Conservation (phyloP, 257 asterid species). For the Anisodus acutangulus region DNA sequence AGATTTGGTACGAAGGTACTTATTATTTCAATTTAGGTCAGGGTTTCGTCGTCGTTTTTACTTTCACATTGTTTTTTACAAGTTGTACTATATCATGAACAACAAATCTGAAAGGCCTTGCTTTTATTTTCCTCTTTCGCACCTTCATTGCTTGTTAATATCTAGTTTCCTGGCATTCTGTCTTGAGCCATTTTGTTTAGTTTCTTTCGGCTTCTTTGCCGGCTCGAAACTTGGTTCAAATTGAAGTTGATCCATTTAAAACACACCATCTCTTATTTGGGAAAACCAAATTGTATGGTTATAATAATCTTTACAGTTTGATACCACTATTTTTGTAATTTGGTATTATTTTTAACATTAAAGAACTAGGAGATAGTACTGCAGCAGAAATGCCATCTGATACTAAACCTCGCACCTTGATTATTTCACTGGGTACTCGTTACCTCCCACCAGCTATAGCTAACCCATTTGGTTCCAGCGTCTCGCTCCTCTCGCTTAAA, state of each 20-base stretch:
- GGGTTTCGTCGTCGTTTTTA: not conserved
- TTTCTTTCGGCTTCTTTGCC: not conserved
- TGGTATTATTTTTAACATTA: not conserved
- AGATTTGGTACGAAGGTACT: not conserved
- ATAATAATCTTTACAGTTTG: not conserved
- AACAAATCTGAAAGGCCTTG: conserved; percentile 11
- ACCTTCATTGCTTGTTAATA: not conserved
- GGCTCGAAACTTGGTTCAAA: not conserved
- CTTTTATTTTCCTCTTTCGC: not conserved
- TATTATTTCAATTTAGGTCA: not conserved
- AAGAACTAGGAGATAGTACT: not conserved
- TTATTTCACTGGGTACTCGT: not conserved
- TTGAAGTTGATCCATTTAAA: not conserved
- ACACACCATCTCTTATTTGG: not conserved
- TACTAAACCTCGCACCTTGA: not conserved
- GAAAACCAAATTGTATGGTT: not conserved
- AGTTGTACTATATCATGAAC: not conserved
- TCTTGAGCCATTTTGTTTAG: not conserved
- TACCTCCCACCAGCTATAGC: not conserved
- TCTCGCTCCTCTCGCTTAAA: not conserved
- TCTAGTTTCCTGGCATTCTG: not conserved
- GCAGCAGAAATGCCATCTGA: not conserved
- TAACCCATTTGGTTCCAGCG: not conserved
- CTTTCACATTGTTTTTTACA: not conserved
- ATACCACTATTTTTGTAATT: not conserved